Evolutionary conservation across 2,329 filamentous ascomycete species (phyloP), one percentile per base, ranked within the genome.

Genomic region (Sarocladiaceae sp.): DNA sequence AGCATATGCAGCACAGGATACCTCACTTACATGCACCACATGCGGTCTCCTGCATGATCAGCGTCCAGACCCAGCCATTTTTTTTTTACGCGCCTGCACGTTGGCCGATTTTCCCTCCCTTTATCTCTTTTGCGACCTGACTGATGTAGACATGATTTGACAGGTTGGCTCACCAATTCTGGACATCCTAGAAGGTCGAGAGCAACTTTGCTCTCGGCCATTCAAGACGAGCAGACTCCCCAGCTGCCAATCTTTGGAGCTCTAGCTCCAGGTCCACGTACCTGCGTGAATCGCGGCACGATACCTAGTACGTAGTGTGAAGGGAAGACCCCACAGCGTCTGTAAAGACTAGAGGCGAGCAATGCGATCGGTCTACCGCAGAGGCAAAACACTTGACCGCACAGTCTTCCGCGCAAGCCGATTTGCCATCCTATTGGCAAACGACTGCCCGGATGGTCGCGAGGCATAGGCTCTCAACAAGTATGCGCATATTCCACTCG

Each of bases 21-120:
- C 18, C 26, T 48, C 44, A 18, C 44, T 33, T 48, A 48, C 44
- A 44, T 28, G 23, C 40, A 44, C 40, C 40, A 44, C 40, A 26
- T 44, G 40, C 40, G 40, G 22, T 44, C 40, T 44, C 40, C 44
- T 48, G 44, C 44, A 48, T 48, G 44, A 48, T 48, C 44, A 33
- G 44, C 40, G 40, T 25, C 44, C 22, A 48, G 44, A 48, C 44
- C 44, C 44, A 48, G 44, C 44, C 44, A 48, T 48, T 28, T 20
- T 20, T 48, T 31, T 48, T 15, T 15, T 33, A 26, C 23, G 26
- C 26, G 44, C 44, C 17, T 11, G 15, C 22, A 12, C 15, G 11
- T 42, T 11, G 7, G 23, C 11, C 37, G 8, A 22, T 4, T 17
- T 48, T 33, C 13, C 28, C 13, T 33, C 28, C n/a, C 28, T 48